Percentiles rank a stretch among this genome's conserved stretches.
phyloP scores from a whole-genome alignment of 2,329 filamentous ascomycete species.

The Fusarium chuoi region DNA sequence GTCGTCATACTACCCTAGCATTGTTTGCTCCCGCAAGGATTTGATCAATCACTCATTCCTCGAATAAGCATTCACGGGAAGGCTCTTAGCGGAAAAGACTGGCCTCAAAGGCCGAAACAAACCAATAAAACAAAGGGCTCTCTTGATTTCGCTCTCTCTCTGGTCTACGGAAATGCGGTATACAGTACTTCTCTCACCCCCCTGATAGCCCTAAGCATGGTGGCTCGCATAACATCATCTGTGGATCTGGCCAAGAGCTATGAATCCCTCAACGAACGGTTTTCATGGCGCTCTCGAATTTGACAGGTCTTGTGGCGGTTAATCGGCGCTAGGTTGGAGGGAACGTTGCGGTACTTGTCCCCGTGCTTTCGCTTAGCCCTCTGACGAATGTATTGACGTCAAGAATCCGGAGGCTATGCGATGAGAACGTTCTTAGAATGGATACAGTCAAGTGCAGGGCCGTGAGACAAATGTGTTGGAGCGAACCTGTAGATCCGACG shows the following conservation, averaged over 20 bases:
- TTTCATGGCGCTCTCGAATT: conserved; percentile 14
- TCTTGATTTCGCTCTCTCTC: not conserved
- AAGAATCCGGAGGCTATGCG: not conserved
- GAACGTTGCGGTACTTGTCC: conserved; percentile 1
- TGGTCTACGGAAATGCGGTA: not conserved
- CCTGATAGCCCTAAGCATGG: conserved; percentile 11
- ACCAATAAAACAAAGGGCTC: conserved; percentile 13
- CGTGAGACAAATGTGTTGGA: not conserved
- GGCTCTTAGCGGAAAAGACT: conserved; percentile 12
- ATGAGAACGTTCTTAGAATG: not conserved
- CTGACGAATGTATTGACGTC: conserved; percentile 9
- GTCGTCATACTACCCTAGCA: conserved; percentile 11
- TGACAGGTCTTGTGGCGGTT: conserved; percentile 4
- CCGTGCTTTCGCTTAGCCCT: conserved; percentile 5
- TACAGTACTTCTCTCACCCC: not conserved
- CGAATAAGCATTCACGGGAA: conserved; percentile 26
- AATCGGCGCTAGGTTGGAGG: conserved; percentile 5
- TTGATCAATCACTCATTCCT: conserved; percentile 8
- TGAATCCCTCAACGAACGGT: conserved; percentile 9
- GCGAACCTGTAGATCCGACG: conserved; percentile 13
- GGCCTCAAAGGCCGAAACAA: conserved; percentile 33
- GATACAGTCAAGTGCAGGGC: not conserved
- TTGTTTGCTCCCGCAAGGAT: conserved; percentile 8
- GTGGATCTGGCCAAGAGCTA: conserved; percentile 29
- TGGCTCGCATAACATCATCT: conserved; percentile 33